These are phyloP conservation scores for Parachaetomium inaequale DNA, from an alignment of 495 filamentous ascomycete species.

Conservation along the genomic window DNA sequence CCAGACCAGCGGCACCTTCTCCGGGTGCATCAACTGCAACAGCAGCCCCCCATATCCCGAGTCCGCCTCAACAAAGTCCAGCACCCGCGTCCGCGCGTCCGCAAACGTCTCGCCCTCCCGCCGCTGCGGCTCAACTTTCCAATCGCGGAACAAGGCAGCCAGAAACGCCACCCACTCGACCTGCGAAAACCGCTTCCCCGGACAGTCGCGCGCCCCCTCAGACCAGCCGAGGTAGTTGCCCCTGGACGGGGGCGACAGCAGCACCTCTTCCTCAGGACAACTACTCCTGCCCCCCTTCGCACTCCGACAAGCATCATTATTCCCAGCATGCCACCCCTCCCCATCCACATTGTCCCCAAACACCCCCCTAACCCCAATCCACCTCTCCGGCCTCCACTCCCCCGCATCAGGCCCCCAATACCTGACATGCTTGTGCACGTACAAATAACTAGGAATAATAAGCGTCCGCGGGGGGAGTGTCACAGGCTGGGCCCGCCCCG, in stretches of 20 bases:
- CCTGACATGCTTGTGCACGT: slow-evolving; percentile 26
- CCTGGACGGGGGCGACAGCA: slow-evolving; percentile 23
- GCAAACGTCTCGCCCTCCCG: slow-evolving; percentile 31
- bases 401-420: slow-evolving; percentile 33
- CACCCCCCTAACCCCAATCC: slow-evolving; percentile 22
- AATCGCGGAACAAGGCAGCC: slow-evolving; percentile 40
- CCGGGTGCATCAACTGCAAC: slow-evolving; percentile 42
- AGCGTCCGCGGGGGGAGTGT: slow-evolving; percentile 24
- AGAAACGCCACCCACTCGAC: slow-evolving; percentile 54
- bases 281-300: no score
- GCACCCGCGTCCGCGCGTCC: slow-evolving; percentile 28
- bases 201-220: slow-evolving; percentile 44
- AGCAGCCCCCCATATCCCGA: slow-evolving; percentile 31
- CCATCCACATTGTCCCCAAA: not conserved
- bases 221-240: slow-evolving; percentile 49
- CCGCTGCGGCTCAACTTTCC: slow-evolving; percentile 30
- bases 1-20: slow-evolving; percentile 31
- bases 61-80: slow-evolving; percentile 28
- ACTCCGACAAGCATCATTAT: not conserved
- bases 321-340: slow-evolving; percentile 22
- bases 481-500: slow-evolving; percentile 13
- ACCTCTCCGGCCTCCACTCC: slow-evolving; percentile 36
- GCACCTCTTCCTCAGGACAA: not conserved
- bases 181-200: slow-evolving; percentile 50
- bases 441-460: slow-evolving; percentile 14